Evolutionary conservation across 805 yeast genomes (phyloP).

Genomic region (Metschnikowia amazonensis): DNA sequence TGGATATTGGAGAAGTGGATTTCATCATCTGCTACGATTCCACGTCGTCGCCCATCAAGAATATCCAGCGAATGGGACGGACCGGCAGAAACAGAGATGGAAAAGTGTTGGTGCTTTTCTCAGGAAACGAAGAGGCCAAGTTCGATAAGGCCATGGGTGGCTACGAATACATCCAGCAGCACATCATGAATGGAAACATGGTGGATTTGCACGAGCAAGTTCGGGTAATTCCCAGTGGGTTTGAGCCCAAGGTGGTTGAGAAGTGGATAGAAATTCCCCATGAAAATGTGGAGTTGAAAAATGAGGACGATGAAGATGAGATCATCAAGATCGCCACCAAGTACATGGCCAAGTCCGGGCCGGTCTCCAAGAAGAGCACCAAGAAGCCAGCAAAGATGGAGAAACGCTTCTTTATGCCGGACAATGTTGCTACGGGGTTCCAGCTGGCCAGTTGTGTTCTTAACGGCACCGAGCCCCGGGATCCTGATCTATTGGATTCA

Average conservation of each 20-base stretch:
- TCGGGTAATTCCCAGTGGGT: conserved; percentile 62
- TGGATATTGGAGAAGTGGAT: conserved; percentile 98
- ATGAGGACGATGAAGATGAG: conserved; percentile 61
- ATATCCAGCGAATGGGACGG: conserved; percentile 95
- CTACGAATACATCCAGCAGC: conserved; percentile 71
- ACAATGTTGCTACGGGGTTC: conserved; percentile 64
- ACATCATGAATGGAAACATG: conserved; percentile 49
- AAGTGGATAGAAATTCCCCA: conserved; percentile 62
- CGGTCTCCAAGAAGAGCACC: conserved; percentile 11
- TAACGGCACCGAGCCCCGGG: neutral
- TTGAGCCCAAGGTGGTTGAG: conserved; percentile 55
- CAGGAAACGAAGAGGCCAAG: conserved; percentile 73
- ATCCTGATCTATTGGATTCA: conserved; percentile 12
- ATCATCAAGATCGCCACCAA: conserved; percentile 66
- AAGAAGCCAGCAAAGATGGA: conserved; percentile 20
- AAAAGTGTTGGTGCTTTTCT: conserved; percentile 65
- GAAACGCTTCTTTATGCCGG: conserved; percentile 70
- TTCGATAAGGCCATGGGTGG: conserved; percentile 83
- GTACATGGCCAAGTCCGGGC: conserved; percentile 41
- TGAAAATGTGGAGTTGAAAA: conserved; percentile 55
- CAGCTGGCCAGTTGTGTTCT: conserved; percentile 49
- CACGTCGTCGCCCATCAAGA: conserved; percentile 88
- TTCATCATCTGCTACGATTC: conserved; percentile 89
- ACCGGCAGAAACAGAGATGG: conserved; percentile 97
- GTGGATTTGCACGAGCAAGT: conserved; percentile 48